phyloP scores from a whole-genome alignment of 805 yeast species.

The Saccharomyces mikatae region DNA sequence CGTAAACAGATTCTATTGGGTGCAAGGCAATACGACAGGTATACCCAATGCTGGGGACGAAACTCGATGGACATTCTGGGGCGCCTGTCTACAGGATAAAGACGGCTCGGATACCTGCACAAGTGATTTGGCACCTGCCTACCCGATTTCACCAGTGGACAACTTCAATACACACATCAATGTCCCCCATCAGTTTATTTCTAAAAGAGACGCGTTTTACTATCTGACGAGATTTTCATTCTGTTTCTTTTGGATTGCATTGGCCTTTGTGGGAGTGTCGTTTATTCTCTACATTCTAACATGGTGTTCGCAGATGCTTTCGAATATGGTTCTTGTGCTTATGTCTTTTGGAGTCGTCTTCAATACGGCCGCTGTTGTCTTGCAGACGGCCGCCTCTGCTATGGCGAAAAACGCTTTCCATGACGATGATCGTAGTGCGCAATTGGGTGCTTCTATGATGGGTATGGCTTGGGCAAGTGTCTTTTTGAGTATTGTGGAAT shows the following conservation, averaged over 20 bases:
- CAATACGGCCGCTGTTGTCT: slow-evolving; percentile 53
- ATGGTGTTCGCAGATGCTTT: slow-evolving; percentile 47
- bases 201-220: slow-evolving; percentile 49
- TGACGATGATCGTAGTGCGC: slow-evolving; percentile 36
- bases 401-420: slow-evolving; percentile 65
- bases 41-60: slow-evolving; percentile 41
- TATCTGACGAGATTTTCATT: slow-evolving; percentile 61
- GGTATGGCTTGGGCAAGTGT: slow-evolving; percentile 70
- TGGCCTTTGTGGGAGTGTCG: slow-evolving; percentile 56
- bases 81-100: slow-evolving; percentile 39
- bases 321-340: slow-evolving; percentile 47
- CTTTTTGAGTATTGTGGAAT: slow-evolving; percentile 28
- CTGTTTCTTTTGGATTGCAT: slow-evolving; percentile 51
- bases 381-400: slow-evolving; percentile 72
- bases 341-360: slow-evolving; percentile 45
- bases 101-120: slow-evolving; percentile 17
- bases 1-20: slow-evolving; percentile 59
- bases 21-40: slow-evolving; percentile 56
- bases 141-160: slow-evolving; percentile 67
- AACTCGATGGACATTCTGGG: slow-evolving; percentile 84
- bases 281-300: slow-evolving; percentile 49
- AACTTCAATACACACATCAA: slow-evolving; percentile 50
- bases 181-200: slow-evolving; percentile 47
- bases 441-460: slow-evolving; percentile 48
- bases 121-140: slow-evolving; percentile 47